Percentiles rank a stretch among this genome's conserved stretches.
phyloP scores from a whole-genome alignment of 768 basidiomycete genomes.

The Mycena vulgaris region DNA sequence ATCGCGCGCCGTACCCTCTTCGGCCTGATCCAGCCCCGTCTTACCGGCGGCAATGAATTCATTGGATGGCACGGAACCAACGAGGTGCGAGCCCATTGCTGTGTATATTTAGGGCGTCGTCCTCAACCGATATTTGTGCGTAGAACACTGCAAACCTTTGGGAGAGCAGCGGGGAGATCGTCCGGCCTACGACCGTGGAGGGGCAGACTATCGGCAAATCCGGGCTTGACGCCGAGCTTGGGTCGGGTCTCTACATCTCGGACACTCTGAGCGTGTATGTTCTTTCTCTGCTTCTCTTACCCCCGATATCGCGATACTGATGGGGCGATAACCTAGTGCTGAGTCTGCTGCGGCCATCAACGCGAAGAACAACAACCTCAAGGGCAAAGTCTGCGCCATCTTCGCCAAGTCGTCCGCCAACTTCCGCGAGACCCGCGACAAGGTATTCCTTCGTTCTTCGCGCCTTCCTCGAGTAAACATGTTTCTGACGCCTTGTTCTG shows the following conservation, averaged over 20 bases:
- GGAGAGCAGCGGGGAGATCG: constrained; percentile 2
- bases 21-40: constrained; percentile 6
- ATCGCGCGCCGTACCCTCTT: neutral
- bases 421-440: neutral
- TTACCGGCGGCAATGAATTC: constrained; percentile 11
- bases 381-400: constrained; percentile 1
- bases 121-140: too few species aligned
- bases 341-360: neutral
- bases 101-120: neutral
- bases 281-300: neutral
- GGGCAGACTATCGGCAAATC: neutral
- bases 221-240: constrained; percentile 1
- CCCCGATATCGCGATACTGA: too few species aligned
- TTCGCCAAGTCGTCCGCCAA: constrained; percentile 8
- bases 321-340: neutral
- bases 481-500: too few species aligned
- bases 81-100: neutral
- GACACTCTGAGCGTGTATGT: neutral
- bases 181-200: neutral
- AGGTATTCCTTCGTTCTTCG: neutral
- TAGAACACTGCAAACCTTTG: neutral
- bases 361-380: constrained; percentile 2
- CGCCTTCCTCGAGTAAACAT: too few species aligned
- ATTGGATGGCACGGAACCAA: constrained; percentile 19
- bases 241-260: neutral